A percentile compares a stretch with the other conserved stretches of the same genome.
Evolutionary conservation across 1,284 basidiomycete species (phyloP).

Genomic region (Sanghuangporus baumii): DNA sequence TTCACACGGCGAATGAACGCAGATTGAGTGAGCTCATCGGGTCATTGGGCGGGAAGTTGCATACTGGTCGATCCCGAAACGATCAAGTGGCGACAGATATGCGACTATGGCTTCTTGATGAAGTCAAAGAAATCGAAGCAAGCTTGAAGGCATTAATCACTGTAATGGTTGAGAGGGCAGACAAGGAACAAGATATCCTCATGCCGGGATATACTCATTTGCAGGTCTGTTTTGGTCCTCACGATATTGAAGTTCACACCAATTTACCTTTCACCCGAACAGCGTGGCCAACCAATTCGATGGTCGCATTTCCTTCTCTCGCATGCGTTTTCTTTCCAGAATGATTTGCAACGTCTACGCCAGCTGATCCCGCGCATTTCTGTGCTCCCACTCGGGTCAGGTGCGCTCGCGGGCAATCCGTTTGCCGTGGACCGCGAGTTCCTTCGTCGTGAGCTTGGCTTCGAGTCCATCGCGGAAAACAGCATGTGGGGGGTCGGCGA

Average conservation of each 20-base stretch:
- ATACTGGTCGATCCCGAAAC: conserved; percentile 94
- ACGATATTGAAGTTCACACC: background rate
- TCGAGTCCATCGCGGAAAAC: conserved; percentile 83
- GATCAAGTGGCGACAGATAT: conserved; percentile 99
- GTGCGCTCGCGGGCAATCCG: conserved; percentile 94
- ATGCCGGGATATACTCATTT: conserved; percentile 97
- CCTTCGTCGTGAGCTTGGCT: conserved; percentile 80
- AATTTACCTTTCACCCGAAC: background rate
- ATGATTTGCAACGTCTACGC: conserved; percentile 83
- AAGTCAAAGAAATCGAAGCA: conserved; percentile 67
- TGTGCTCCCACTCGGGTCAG: conserved; percentile 89
- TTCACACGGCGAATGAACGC: conserved; percentile 99
- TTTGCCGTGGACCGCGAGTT: conserved; percentile 90
- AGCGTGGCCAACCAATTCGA: conserved; percentile 96
- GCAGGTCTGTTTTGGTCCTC: conserved; percentile 52
- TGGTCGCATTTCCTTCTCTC: conserved; percentile 97
- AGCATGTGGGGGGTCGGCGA: conserved; percentile 95
- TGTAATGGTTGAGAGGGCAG: conserved; percentile 88
- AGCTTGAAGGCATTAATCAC: conserved; percentile 75
- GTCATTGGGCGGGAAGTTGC: conserved; percentile 84
- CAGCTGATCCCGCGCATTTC: conserved; percentile 87
- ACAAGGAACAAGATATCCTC: conserved; percentile 86
- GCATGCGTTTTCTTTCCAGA: conserved; percentile 88
- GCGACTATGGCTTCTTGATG: conserved; percentile 90
- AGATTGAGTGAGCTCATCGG: conserved; percentile 92